Conservation (phyloP, 73 alveolate genomes). For the Tetrahymena malaccensis region DNA sequence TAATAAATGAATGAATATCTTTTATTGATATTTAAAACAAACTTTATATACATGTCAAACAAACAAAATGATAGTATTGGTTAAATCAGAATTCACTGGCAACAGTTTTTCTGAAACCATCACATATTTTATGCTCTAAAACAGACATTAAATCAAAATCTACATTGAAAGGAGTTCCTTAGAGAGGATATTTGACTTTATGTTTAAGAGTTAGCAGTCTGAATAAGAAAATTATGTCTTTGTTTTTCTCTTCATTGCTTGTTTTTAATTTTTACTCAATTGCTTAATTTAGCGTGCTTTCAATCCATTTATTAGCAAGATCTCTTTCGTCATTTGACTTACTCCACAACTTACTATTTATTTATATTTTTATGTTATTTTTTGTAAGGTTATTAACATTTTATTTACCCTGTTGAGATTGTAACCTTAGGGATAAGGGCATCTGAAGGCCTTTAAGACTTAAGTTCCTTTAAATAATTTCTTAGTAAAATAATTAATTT, state of each 20-base stretch:
- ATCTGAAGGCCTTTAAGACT: neutral
- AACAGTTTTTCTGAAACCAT: slow-evolving; percentile 28
- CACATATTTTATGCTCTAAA: slow-evolving; percentile 32
- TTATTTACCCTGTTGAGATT: neutral
- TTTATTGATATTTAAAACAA: neutral
- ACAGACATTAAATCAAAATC: slow-evolving; percentile 32
- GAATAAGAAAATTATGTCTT: slow-evolving; percentile 23
- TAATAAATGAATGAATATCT: too few relatives aligned
- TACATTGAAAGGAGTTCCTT: slow-evolving; percentile 34
- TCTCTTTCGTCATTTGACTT: slow-evolving; percentile 6
- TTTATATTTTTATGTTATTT: too few relatives aligned
- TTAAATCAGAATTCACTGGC: neutral
- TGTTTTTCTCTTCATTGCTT: slow-evolving; percentile 12
- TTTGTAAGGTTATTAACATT: too few relatives aligned
- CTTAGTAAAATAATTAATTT: neutral
- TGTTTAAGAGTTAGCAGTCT: slow-evolving; percentile 27
- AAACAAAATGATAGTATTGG: neutral
- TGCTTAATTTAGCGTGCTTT: slow-evolving; percentile 22
- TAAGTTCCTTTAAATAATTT: neutral
- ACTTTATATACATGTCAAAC: too few relatives aligned
- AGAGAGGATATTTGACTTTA: slow-evolving; percentile 27
- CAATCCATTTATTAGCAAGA: slow-evolving; percentile 34
- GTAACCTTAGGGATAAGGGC: neutral
- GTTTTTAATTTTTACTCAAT: slow-evolving; percentile 23
- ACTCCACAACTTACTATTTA: neutral